Evolutionary conservation across 1,284 basidiomycete species (phyloP).

Genomic region (Veloboletus limbatus): DNA sequence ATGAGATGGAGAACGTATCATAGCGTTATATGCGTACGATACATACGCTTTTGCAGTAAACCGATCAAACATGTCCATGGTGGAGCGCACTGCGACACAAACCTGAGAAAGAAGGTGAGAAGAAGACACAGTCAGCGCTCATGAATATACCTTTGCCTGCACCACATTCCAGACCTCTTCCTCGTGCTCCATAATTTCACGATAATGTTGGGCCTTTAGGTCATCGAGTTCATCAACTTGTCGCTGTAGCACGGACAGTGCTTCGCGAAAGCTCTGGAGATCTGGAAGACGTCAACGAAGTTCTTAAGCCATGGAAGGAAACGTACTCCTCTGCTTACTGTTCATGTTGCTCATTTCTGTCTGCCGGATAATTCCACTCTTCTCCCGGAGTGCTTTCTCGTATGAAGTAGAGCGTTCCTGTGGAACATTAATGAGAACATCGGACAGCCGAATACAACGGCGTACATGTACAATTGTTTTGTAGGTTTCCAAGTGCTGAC

Average conservation of each 20-base stretch:
- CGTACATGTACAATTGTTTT: slow-evolving; percentile 68
- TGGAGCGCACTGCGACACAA: slow-evolving; percentile 73
- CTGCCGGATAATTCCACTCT: slow-evolving; percentile 80
- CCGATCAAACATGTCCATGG: slow-evolving; percentile 79
- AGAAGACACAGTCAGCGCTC: slow-evolving; percentile 12
- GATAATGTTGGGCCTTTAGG: slow-evolving; percentile 77
- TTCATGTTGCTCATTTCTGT: slow-evolving; percentile 90
- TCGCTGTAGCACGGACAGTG: slow-evolving; percentile 77
- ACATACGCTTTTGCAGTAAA: slow-evolving; percentile 87
- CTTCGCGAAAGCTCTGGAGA: slow-evolving; percentile 81
- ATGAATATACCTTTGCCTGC: slow-evolving; percentile 63
- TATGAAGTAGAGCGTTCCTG: slow-evolving; percentile 80
- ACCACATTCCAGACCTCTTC: slow-evolving; percentile 92
- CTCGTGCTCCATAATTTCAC: slow-evolving; percentile 88
- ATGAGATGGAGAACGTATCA: slow-evolving; percentile 9
- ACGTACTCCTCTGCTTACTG: slow-evolving; percentile 78
- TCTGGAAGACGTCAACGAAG: slow-evolving; percentile 45
- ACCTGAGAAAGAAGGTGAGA: slow-evolving; percentile 41
- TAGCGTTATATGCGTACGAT: neutral
- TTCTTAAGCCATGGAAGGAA: slow-evolving; percentile 5
- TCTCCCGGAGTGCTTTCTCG: slow-evolving; percentile 76
- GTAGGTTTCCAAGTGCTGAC: slow-evolving; percentile 83
- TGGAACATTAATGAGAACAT: slow-evolving; percentile 13
- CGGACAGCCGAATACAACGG: slow-evolving; percentile 10
- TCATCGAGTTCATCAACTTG: slow-evolving; percentile 89